These are phyloP conservation scores for Cymodocea nodosa DNA, from an alignment of 116 monocot species.

Conservation along the genomic window DNA sequence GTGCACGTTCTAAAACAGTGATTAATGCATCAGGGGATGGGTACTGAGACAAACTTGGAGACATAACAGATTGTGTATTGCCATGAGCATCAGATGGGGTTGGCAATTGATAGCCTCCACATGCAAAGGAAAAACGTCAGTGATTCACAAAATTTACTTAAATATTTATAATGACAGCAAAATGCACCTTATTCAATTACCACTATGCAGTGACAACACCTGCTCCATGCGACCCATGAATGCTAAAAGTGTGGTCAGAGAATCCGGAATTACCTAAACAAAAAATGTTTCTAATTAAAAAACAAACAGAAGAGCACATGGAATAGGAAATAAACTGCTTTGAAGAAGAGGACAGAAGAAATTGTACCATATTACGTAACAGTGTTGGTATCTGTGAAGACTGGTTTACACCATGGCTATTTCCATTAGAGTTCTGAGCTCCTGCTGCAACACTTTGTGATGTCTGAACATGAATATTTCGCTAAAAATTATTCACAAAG, in stretches of 20 bases:
- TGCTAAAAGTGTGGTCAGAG: conserved; percentile 67
- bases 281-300: too few species aligned
- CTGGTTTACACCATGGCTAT: conserved; percentile 22
- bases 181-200: conserved; percentile 4
- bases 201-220: conserved; percentile 28
- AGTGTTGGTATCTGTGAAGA: conserved; percentile 7
- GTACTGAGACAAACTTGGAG: conserved; percentile 15
- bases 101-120: conserved; percentile 34
- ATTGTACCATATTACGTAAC: conserved; percentile 15
- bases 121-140: not conserved
- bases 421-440: conserved; percentile 18
- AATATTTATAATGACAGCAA: not conserved
- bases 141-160: not conserved
- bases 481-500: not conserved
- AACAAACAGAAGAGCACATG: too few species aligned
- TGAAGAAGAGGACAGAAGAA: conserved; percentile 13
- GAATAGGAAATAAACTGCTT: not conserved
- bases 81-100: conserved; percentile 14
- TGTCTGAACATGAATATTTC: conserved; percentile 13
- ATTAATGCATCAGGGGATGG: conserved; percentile 55
- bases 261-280: conserved; percentile 65
- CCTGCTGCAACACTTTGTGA: conserved; percentile 24
- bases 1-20: conserved; percentile 41
- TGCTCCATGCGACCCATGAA: conserved; percentile 65
- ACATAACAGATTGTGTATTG: conserved; percentile 10